Percentiles rank a stretch among this genome's conserved stretches.
These are phyloP conservation scores for Brasilioporus rufonigricans DNA, from an alignment of 768 basidiomycete species.

Conservation along the genomic window DNA sequence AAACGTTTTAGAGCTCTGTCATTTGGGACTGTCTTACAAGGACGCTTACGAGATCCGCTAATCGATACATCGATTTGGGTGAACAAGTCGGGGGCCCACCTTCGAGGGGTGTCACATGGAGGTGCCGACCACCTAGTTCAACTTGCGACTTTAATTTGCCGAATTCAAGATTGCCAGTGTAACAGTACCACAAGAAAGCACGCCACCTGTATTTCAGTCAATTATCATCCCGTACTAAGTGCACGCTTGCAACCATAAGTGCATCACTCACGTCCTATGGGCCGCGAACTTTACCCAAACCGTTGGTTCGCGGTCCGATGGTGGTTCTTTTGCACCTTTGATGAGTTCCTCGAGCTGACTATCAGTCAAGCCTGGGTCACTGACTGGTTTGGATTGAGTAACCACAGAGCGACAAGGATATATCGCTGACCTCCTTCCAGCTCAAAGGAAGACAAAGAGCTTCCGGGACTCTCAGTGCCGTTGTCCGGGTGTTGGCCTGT, in stretches of 20 bases:
- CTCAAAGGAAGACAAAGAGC: constrained; percentile 12
- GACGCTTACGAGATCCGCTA: constrained; percentile 30
- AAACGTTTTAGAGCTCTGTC: background rate
- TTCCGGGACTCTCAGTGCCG: background rate
- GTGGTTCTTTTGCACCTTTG: background rate
- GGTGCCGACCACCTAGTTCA: background rate
- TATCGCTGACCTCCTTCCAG: constrained; percentile 6
- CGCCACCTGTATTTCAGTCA: constrained; percentile 16
- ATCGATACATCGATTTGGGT: constrained; percentile 38
- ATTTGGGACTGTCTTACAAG: background rate
- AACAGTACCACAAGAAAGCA: constrained; percentile 27
- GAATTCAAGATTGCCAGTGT: constrained; percentile 22
- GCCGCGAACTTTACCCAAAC: constrained; percentile 14
- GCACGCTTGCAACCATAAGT: background rate
- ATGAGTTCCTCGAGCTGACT: constrained; percentile 4
- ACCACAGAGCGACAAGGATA: background rate
- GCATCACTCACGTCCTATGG: constrained; percentile 16
- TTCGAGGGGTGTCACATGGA: background rate
- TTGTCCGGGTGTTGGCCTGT: constrained; percentile 8
- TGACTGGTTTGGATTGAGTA: constrained; percentile 11
- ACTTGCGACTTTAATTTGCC: constrained; percentile 16
- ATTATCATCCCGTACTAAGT: background rate
- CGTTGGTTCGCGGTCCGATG: background rate
- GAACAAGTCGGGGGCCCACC: constrained; percentile 23
- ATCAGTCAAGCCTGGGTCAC: background rate